Evolutionary conservation across 2,329 filamentous ascomycete species (phyloP).

Genomic region (Aspergillus neoniger): DNA sequence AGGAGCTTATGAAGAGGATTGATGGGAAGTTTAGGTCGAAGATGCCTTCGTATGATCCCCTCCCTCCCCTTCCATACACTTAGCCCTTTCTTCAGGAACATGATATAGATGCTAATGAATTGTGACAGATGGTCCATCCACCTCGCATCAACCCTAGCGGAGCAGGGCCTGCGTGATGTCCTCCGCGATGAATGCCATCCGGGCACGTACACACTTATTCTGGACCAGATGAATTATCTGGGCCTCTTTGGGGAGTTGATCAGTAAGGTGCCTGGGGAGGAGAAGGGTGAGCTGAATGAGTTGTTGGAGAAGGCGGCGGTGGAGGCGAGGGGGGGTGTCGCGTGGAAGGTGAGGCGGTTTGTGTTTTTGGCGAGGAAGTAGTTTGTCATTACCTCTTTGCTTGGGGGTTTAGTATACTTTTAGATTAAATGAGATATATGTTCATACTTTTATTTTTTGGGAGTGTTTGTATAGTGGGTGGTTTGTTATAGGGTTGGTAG

Average conservation of each 20-base stretch:
- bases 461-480: no score
- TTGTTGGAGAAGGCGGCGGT: background rate
- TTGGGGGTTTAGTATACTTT: no score
- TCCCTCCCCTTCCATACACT: background rate
- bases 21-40: background rate
- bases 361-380: background rate
- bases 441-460: no score
- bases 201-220: background rate
- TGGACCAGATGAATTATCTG: background rate
- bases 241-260: background rate
- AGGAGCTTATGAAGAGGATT: background rate
- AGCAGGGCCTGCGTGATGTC: background rate
- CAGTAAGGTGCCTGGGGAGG: background rate
- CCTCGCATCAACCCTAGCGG: background rate
- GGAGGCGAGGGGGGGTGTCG: background rate
- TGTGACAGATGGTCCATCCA: background rate
- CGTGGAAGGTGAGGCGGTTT: background rate
- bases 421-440: no score
- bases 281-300: background rate
- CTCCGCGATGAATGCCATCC: background rate
- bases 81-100: no score
- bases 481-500: no score
- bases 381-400: no score
- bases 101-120: no score
- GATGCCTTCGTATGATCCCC: background rate